A percentile compares a stretch with the other conserved stretches of the same genome.
Conservation (phyloP, 2,329 filamentous ascomycete species). For the Fusarium succisae region DNA sequence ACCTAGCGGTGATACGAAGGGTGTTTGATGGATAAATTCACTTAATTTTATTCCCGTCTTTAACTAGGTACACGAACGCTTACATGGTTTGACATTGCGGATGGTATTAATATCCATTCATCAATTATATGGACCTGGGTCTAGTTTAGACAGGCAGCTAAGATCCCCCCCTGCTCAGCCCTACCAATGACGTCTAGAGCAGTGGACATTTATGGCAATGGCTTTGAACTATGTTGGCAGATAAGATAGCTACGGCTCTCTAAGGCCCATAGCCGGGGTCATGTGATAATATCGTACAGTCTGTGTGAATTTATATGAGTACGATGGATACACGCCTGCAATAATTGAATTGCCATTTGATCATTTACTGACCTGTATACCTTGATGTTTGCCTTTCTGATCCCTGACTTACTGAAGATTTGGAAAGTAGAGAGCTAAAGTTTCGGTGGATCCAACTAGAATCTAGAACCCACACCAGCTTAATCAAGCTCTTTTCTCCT, state of each 20-base stretch:
- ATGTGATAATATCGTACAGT: background rate
- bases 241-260: background rate
- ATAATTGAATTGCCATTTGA: no score
- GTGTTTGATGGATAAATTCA: background rate
- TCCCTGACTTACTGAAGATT: background rate
- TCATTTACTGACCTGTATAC: background rate
- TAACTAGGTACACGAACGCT: background rate
- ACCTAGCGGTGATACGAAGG: no score
- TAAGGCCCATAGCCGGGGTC: background rate
- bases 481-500: background rate
- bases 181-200: constrained; percentile 10
- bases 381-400: background rate
- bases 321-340: background rate
- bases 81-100: background rate
- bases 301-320: background rate
- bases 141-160: background rate
- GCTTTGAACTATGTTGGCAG: background rate
- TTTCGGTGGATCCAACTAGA: background rate
- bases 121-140: background rate
- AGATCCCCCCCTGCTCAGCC: constrained; percentile 17
- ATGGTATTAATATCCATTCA: background rate
- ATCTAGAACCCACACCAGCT: background rate
- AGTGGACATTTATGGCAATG: background rate
- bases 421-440: background rate
- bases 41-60: background rate